Evolutionary conservation across 75 land plant genomes (phyloP).

Genomic region (Sequoiadendron giganteum): DNA sequence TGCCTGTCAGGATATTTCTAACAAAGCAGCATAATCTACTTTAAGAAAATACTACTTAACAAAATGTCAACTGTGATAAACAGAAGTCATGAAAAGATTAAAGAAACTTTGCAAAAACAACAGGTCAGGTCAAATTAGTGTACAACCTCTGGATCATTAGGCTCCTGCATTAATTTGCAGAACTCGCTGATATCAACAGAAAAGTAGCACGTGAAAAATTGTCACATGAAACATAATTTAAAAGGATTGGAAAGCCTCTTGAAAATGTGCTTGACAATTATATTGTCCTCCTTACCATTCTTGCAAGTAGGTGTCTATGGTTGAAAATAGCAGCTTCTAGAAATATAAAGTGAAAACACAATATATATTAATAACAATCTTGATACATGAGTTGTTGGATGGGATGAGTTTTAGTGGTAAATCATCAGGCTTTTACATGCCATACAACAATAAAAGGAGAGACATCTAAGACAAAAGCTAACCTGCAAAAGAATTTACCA

Average conservation of each 20-base stretch:
- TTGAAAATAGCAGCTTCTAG: not conserved
- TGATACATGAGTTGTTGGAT: not conserved
- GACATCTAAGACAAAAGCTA: not conserved
- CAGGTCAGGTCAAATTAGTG: not conserved
- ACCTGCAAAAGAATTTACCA: not conserved
- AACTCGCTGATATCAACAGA: not conserved
- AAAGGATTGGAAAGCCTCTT: not conserved
- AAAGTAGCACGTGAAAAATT: not conserved
- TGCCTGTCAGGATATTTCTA: not conserved
- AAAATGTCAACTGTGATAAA: not conserved
- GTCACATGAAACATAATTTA: not conserved
- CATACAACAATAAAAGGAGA: not conserved
- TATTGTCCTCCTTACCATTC: not conserved
- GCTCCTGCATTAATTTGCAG: not conserved
- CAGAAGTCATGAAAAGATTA: not conserved
- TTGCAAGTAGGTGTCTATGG: not conserved
- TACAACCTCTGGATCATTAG: not conserved
- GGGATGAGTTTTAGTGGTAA: not conserved
- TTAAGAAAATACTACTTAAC: not conserved
- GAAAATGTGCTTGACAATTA: not conserved
- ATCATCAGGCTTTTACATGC: not conserved
- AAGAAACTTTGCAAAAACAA: not conserved
- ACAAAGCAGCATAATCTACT: not conserved
- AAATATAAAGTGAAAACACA: not conserved
- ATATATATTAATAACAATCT: not conserved